These are phyloP conservation scores for Pichia deserticola DNA, from an alignment of 805 yeast species.

Conservation along the genomic window DNA sequence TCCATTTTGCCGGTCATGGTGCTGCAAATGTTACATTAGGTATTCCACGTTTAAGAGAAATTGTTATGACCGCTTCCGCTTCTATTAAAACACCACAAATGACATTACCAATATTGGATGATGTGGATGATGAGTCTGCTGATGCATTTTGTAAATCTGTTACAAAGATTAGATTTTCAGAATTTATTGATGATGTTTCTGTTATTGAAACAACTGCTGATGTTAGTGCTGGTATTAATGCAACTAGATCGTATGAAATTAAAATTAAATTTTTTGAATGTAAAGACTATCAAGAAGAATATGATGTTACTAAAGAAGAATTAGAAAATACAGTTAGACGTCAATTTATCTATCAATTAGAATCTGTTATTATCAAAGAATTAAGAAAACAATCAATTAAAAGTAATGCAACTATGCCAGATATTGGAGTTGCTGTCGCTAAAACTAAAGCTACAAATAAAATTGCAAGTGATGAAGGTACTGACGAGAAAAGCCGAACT, in stretches of 20 bases:
- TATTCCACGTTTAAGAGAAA: constrained; percentile 99
- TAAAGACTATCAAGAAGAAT: constrained; percentile 75
- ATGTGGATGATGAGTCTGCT: constrained; percentile 79
- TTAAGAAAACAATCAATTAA: constrained; percentile 66
- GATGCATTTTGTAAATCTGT: constrained; percentile 89
- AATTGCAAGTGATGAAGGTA: constrained; percentile 26
- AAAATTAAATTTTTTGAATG: constrained; percentile 67
- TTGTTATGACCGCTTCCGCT: constrained; percentile 97
- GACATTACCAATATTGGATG: constrained; percentile 79
- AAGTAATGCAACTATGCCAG: constrained; percentile 42
- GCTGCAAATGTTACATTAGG: constrained; percentile 99
- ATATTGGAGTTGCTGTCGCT: constrained; percentile 66
- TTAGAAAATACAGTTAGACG: constrained; percentile 61
- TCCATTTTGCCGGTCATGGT: constrained; percentile 99
- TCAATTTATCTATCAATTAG: constrained; percentile 64
- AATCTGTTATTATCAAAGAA: constrained; percentile 68
- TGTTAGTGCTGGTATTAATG: constrained; percentile 32
- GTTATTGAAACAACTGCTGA: constrained; percentile 84
- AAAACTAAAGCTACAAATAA: constrained; percentile 37
- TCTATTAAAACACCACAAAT: constrained; percentile 97
- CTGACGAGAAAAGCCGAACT: constrained; percentile 47
- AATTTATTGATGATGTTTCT: constrained; percentile 74
- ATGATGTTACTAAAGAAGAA: constrained; percentile 76
- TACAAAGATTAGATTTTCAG: constrained; percentile 76
- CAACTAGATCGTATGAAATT: constrained; percentile 66